A percentile compares a stretch with the other conserved stretches of the same genome.
These are phyloP conservation scores for Cadophora sp. DNA, from an alignment of 2,329 filamentous ascomycete species.

Conservation along the genomic window DNA sequence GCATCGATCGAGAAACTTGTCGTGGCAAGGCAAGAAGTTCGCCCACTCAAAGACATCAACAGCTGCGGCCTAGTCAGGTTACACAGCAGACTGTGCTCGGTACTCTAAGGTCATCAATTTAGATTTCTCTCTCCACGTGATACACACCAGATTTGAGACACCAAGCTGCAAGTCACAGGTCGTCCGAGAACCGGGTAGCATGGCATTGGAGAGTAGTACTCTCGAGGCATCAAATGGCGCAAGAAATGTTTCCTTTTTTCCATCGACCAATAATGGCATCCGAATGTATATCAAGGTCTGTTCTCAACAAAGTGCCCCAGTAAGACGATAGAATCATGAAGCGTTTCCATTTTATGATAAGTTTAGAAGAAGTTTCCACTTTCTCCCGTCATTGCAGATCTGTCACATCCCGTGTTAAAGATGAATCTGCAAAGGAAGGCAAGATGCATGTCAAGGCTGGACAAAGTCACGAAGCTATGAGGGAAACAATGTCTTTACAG, in stretches of 20 bases:
- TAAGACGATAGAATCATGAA: background rate
- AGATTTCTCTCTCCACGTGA: constrained; percentile 10
- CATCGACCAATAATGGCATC: background rate
- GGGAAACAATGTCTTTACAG: background rate
- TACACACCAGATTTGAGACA: background rate
- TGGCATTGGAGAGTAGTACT: constrained; percentile 5
- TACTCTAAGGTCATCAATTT: background rate
- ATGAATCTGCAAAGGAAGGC: constrained; percentile 7
- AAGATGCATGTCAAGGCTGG: background rate
- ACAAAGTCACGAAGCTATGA: constrained; percentile 10
- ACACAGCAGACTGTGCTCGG: constrained; percentile 26
- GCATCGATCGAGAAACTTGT: constrained; percentile 34
- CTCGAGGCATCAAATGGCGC: background rate
- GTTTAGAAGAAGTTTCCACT: background rate
- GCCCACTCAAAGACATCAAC: constrained; percentile 21
- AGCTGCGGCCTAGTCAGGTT: constrained; percentile 28
- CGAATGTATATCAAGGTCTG: constrained; percentile 9
- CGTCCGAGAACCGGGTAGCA: background rate
- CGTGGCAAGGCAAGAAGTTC: constrained; percentile 20
- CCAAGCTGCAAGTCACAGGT: background rate
- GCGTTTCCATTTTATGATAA: background rate
- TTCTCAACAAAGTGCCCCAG: background rate
- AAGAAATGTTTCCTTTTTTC: background rate
- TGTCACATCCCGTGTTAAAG: background rate
- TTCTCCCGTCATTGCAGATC: background rate